Conservation (phyloP, 768 basidiomycete species). For the Clathrus columnatus region DNA sequence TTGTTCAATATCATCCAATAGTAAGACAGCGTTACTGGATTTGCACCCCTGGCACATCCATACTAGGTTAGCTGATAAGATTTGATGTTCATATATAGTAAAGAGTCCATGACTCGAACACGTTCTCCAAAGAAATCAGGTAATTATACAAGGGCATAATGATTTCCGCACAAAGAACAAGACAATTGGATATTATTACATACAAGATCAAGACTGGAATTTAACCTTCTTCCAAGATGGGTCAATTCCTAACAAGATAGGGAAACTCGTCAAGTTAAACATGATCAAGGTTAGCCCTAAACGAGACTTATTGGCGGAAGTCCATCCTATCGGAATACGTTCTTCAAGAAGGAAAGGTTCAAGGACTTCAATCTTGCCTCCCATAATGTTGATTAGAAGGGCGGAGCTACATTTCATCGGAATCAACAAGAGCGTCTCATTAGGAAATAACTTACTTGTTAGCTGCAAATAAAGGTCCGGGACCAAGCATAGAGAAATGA, state of each 20-base stretch:
- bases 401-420: constrained; percentile 41
- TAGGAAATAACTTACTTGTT: constrained; percentile 42
- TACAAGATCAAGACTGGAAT: no score
- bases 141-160: no score
- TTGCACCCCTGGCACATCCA: no score
- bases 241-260: constrained; percentile 1
- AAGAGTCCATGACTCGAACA: no score
- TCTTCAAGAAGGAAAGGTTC: constrained; percentile 55
- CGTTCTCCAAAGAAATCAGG: no score
- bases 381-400: constrained; percentile 57
- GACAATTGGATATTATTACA: no score
- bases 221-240: constrained; percentile 10
- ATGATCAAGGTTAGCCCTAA: constrained; percentile 50
- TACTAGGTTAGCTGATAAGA: no score
- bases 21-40: no score
- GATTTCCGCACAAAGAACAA: no score
- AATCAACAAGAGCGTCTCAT: not conserved
- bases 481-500: constrained; percentile 39
- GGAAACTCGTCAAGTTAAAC: constrained; percentile 34
- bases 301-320: constrained; percentile 44
- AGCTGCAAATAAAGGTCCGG: constrained; percentile 57
- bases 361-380: constrained; percentile 50
- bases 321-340: constrained; percentile 63
- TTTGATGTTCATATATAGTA: no score
- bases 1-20: no score